Percentiles rank a stretch among this genome's conserved stretches.
These are phyloP conservation scores for Mesembryanthemum crystallinum DNA, from an alignment of 148 eudicot species.

Conservation along the genomic window DNA sequence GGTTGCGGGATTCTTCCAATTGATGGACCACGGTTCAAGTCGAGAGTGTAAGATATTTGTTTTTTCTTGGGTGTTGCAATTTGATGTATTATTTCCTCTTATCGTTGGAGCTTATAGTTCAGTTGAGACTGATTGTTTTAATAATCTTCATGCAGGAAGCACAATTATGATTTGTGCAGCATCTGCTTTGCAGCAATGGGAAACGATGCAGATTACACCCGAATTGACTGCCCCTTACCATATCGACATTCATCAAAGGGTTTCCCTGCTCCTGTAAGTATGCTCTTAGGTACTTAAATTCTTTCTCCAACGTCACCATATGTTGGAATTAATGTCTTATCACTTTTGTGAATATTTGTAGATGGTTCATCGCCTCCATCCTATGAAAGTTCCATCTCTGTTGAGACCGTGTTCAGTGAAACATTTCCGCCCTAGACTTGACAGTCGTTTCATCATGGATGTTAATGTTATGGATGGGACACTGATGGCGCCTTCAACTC, in stretches of 20 bases:
- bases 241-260: constrained; percentile 29
- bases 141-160: constrained; percentile 47
- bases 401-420: background rate
- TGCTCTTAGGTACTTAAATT: constrained; percentile 4
- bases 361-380: background rate
- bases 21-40: constrained; percentile 83
- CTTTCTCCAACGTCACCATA: background rate
- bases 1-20: constrained; percentile 81
- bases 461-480: constrained; percentile 73
- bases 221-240: constrained; percentile 55
- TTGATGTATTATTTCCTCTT: background rate
- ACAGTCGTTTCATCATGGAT: constrained; percentile 66
- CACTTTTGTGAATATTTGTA: background rate
- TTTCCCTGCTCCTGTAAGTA: constrained; percentile 35
- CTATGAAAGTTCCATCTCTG: background rate
- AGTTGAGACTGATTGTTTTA: constrained; percentile 12
- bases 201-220: constrained; percentile 51
- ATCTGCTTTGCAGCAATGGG: constrained; percentile 60
- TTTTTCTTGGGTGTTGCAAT: background rate
- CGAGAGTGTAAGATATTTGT: constrained; percentile 65
- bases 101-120: background rate
- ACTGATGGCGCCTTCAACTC: constrained; percentile 64
- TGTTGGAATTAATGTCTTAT: constrained; percentile 1
- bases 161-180: constrained; percentile 71
- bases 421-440: constrained; percentile 39